Evolutionary conservation across 306 rosid genomes (phyloP), one percentile per base, ranked within the genome.

Genomic region (Potentilla sterilis): DNA sequence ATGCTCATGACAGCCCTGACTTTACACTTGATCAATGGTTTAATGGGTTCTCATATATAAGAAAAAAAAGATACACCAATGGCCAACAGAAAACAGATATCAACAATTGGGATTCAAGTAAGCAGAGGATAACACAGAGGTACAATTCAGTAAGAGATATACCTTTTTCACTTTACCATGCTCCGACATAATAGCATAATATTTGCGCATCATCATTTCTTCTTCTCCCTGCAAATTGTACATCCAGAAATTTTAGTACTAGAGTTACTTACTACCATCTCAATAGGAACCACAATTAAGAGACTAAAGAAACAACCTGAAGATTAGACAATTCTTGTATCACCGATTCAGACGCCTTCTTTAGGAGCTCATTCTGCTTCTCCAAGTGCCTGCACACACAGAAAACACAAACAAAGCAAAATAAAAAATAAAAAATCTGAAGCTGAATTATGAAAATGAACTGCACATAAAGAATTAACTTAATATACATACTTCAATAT

Each of bases 131-230:
- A 34, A 41, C 2, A 15, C 9, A 32, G 12, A 2, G 28, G 51
- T 3, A 16, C 14, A 73, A 59, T 11, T 7, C 5, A 42, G 54
- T 59, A 44, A 61, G 58, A 59, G 15, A 0, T 32, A 42, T 46
- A 78, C 87, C 83, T 78, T 84, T 70, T 82, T 76, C 4, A 70
- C 37, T 72, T 82, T 69, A 75, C 84, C 87, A 69, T 75, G 85
- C 64, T 81, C 77, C 5, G 80, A 69, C 88, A 82, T 80, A n/a
- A 87, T 80, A 67, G 83, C 84, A 10, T 82, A 85, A 22, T 82
- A 85, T 44, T 87, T 87, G 59, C 82, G 82, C 91, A 82, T 84
- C 67, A 87, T 78, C 91, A 84, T 87, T 77, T 84, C 88, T 78
- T 87, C 91, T 81, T 82, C 91, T n/a, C 81, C 88, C 91, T 82